Evolutionary conservation across 805 yeast species (phyloP), one percentile per base, ranked within the genome.

Genomic region (Saccharomyces mikatae): DNA sequence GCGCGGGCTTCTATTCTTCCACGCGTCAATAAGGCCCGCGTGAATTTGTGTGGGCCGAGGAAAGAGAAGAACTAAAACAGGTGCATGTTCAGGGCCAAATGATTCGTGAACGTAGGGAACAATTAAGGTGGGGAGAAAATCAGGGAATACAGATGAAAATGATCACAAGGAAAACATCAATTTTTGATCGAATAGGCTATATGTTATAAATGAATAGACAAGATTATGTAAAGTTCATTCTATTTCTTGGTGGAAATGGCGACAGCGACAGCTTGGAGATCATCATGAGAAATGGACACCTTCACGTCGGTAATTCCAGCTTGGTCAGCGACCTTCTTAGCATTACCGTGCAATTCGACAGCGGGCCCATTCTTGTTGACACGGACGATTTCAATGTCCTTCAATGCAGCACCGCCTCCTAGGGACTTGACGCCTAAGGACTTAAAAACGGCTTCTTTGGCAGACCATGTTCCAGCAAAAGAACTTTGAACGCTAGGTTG

Each of bases 381-480:
- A 65, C 92, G 85, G 29, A 76, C 64, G 64, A 94, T 88, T 76
- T 92, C 98, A 73, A 94, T 95, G 57, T 89, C 96, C 70, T 80
- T 82, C 75, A 94, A 80, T 32, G 96, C 78, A 41, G 99, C 98
- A 58, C 98, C 99, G 14, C 92, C 97, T 56, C 99, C 99, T 69
- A 84, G 81, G 49, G 96, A 83, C 67, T 81, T 80, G 58, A 89
- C 96, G 58, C 94, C 91, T 67, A 94, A 78, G 21, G 96, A 88
- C 77, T 94, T 94, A 84, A 94, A 94, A 36, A 91, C 97, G 47
- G 99, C 99, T 76, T 94, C 99, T 76, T 94, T 94, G 48, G 99
- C 99, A 30, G 97, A 89, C 99, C 99, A 94, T 47, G 96, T 87
- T 49, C 99, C 99, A 28, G 99, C 90, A 73, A 80, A 94, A 3